A percentile compares a stretch with the other conserved stretches of the same genome.
These are phyloP conservation scores for Ustilago bromivora DNA, from an alignment of 1,284 basidiomycete species.

Conservation along the genomic window DNA sequence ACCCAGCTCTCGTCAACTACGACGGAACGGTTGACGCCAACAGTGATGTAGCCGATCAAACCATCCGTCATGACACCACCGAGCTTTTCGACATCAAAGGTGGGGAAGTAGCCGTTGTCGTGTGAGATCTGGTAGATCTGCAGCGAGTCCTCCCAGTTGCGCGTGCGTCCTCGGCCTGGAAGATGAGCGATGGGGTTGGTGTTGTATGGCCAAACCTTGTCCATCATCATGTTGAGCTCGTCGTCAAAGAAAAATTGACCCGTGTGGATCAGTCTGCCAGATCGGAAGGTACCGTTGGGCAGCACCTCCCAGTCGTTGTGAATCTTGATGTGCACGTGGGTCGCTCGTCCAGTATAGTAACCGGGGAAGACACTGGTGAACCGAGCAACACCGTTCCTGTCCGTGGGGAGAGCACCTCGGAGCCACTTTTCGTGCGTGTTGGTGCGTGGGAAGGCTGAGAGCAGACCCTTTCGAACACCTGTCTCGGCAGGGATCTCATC, in stretches of 20 bases:
- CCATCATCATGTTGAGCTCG: conserved; percentile 73
- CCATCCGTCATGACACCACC: conserved; percentile 71
- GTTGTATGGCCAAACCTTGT: conserved; percentile 70
- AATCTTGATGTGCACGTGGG: conserved; percentile 71
- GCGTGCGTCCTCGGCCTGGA: conserved; percentile 69
- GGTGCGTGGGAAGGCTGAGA: conserved; percentile 70
- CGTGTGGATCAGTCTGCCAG: conserved; percentile 72
- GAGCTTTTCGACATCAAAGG: conserved; percentile 71
- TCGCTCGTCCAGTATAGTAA: conserved; percentile 73
- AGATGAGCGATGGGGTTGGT: conserved; percentile 70
- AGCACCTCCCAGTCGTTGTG: conserved; percentile 70
- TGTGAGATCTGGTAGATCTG: conserved; percentile 71
- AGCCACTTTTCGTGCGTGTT: conserved; percentile 73
- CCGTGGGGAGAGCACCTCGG: conserved; percentile 78
- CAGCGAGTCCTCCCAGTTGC: conserved; percentile 72
- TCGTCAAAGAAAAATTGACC: conserved; percentile 79
- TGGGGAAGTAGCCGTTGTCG: conserved; percentile 70
- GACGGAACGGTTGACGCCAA: conserved; percentile 69
- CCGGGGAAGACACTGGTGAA: conserved; percentile 80
- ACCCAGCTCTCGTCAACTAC: conserved; percentile 54
- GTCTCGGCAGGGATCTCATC: conserved; percentile 69
- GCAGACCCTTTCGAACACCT: conserved; percentile 69
- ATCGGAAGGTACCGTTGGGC: conserved; percentile 71
- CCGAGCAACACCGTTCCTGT: conserved; percentile 77
- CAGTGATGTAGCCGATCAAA: conserved; percentile 71